These are phyloP conservation scores for Fusarium decemcellulare DNA, from an alignment of 2,329 filamentous ascomycete genomes.

Conservation along the genomic window DNA sequence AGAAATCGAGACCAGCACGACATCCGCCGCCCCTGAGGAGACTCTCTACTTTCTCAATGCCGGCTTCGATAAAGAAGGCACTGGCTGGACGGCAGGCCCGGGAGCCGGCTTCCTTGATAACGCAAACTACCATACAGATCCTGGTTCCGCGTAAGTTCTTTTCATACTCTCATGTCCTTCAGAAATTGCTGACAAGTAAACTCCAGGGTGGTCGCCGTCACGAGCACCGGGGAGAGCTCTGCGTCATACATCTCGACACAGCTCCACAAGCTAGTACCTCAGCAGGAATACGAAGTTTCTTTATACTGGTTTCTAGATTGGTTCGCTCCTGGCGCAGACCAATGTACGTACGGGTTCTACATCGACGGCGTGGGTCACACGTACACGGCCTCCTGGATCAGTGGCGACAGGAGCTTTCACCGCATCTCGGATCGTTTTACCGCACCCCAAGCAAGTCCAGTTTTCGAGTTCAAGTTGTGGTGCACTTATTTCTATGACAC, in stretches of 20 bases:
- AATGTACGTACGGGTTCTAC: neutral
- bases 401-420: neutral
- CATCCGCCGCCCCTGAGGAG: neutral
- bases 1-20: neutral
- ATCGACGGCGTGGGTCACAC: neutral
- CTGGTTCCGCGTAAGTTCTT: neutral
- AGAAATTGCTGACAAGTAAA: neutral
- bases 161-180: neutral
- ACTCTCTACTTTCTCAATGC: neutral
- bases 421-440: neutral
- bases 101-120: neutral
- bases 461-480: neutral
- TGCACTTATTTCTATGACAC: neutral
- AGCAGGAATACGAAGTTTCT: neutral
- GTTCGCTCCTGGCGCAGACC: neutral
- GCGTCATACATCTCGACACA: neutral
- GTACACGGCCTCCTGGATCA: neutral
- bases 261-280: neutral
- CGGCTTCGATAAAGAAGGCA: neutral
- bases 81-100: neutral
- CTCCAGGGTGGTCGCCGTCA: neutral
- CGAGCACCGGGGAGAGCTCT: neutral
- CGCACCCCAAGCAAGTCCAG: neutral
- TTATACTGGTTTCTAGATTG: conserved; percentile 1
- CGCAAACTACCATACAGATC: neutral